A percentile compares a stretch with the other conserved stretches of the same genome.
phyloP scores from a whole-genome alignment of 1,284 basidiomycete species.

The Exobasidium cylindrosporum region DNA sequence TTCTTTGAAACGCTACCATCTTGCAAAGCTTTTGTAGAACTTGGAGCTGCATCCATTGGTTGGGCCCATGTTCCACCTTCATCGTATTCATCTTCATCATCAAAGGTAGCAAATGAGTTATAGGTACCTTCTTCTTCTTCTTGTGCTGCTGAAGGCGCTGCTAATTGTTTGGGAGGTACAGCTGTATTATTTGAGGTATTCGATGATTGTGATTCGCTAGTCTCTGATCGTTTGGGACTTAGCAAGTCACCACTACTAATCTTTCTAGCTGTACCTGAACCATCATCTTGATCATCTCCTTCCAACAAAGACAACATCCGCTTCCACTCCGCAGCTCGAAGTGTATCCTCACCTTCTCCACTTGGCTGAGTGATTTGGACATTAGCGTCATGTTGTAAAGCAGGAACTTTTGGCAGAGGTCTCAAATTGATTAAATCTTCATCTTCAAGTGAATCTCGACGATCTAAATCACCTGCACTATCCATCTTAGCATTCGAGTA shows the following conservation, averaged over 20 bases:
- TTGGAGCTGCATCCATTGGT: constrained; percentile 32
- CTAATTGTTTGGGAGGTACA: not conserved
- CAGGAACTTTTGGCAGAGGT: constrained; percentile 26
- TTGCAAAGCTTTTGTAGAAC: not conserved
- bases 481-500: not conserved
- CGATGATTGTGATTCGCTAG: not conserved
- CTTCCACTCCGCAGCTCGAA: constrained; percentile 29
- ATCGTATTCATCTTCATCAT: constrained; percentile 38
- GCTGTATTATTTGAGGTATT: not conserved
- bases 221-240: not conserved
- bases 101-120: constrained; percentile 30
- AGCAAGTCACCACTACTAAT: not conserved
- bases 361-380: constrained; percentile 19
- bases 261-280: not conserved
- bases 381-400: not conserved
- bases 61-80: constrained; percentile 50
- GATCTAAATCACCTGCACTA: not conserved
- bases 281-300: not conserved
- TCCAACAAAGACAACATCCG: not conserved
- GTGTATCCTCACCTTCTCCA: constrained; percentile 29
- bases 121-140: constrained; percentile 34
- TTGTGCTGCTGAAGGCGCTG: not conserved
- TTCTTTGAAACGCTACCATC: not conserved
- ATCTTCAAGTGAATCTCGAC: constrained; percentile 22
- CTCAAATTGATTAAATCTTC: constrained; percentile 35